Percentiles rank a stretch among this genome's conserved stretches.
phyloP scores from a whole-genome alignment of 2,329 filamentous ascomycete genomes.

The Fusarium veterinarium region DNA sequence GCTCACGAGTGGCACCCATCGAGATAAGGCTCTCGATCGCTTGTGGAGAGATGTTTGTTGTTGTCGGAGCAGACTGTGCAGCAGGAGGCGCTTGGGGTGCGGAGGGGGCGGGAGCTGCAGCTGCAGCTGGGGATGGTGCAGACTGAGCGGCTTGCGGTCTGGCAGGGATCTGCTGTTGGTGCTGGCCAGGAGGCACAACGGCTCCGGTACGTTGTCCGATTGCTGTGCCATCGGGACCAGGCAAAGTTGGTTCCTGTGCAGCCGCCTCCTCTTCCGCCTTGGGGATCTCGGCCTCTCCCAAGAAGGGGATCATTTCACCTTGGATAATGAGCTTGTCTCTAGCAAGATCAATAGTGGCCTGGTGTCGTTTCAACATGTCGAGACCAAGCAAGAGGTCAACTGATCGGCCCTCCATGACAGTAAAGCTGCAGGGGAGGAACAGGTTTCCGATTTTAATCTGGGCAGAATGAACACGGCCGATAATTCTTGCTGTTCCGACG shows the following conservation, averaged over 20 bases:
- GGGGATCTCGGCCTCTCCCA: slow-evolving; percentile 95
- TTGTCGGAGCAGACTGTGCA: slow-evolving; percentile 42
- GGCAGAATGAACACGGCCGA: slow-evolving; percentile 94
- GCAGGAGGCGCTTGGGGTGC: slow-evolving; percentile 44
- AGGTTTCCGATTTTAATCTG: slow-evolving; percentile 92
- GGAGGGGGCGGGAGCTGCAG: slow-evolving; percentile 44
- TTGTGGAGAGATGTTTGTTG: slow-evolving; percentile 64
- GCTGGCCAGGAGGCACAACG: slow-evolving; percentile 58
- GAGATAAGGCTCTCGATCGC: slow-evolving; percentile 80
- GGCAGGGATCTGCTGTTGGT: slow-evolving; percentile 26
- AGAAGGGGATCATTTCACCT: slow-evolving; percentile 86
- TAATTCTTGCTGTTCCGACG: slow-evolving; percentile 93
- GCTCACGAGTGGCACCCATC: slow-evolving; percentile 80
- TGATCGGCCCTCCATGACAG: slow-evolving; percentile 98
- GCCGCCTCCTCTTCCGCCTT: slow-evolving; percentile 81
- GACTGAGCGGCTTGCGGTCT: slow-evolving; percentile 41
- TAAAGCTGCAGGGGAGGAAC: slow-evolving; percentile 93
- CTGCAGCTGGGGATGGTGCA: slow-evolving; percentile 42
- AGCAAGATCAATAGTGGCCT: slow-evolving; percentile 89
- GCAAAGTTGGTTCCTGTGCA: slow-evolving; percentile 83
- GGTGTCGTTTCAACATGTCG: slow-evolving; percentile 97
- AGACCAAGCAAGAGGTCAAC: slow-evolving; percentile 93
- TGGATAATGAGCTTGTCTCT: slow-evolving; percentile 89
- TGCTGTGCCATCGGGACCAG: slow-evolving; percentile 87
- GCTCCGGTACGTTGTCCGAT: slow-evolving; percentile 88